Conservation (phyloP, 108 stramenopile species). For the Fistulifera pelliculosa region DNA sequence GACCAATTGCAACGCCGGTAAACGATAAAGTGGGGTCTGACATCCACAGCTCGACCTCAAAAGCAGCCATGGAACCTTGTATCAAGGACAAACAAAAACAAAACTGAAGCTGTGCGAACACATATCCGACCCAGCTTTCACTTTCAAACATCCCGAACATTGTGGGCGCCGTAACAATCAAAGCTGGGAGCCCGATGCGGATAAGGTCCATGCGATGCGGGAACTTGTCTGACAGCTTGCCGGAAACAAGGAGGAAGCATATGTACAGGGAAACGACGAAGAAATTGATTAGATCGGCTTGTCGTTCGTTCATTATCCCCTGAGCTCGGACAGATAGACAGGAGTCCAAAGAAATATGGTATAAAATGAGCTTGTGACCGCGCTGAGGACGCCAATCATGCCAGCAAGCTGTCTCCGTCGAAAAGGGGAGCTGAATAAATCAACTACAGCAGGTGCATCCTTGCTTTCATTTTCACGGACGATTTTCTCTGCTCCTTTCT, state of each 20-base stretch:
- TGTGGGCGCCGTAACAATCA: slow-evolving; percentile 42
- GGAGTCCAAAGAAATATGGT: slow-evolving; percentile 54
- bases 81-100: slow-evolving; percentile 36
- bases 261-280: slow-evolving; percentile 44
- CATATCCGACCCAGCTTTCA: slow-evolving; percentile 32
- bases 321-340: slow-evolving; percentile 48
- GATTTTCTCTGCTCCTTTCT: slow-evolving; percentile 34
- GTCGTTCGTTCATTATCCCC: slow-evolving; percentile 44
- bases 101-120: slow-evolving; percentile 45
- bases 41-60: slow-evolving; percentile 67
- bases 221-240: slow-evolving; percentile 41
- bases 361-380: slow-evolving; percentile 42
- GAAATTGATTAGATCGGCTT: slow-evolving; percentile 53
- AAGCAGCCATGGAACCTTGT: slow-evolving; percentile 54
- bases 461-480: slow-evolving; percentile 23
- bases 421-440: slow-evolving; percentile 43
- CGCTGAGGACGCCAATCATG: slow-evolving; percentile 44
- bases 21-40: slow-evolving; percentile 55
- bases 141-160: slow-evolving; percentile 66
- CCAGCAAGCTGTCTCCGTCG: slow-evolving; percentile 47
- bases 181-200: slow-evolving; percentile 43
- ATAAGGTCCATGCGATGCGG: slow-evolving; percentile 51
- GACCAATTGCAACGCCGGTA: slow-evolving; percentile 59
- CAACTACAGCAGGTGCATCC: slow-evolving; percentile 32
- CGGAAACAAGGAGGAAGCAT: slow-evolving; percentile 27